Conservation (phyloP, 169 alveolate species). For the Plasmodium cynomolgi region DNA sequence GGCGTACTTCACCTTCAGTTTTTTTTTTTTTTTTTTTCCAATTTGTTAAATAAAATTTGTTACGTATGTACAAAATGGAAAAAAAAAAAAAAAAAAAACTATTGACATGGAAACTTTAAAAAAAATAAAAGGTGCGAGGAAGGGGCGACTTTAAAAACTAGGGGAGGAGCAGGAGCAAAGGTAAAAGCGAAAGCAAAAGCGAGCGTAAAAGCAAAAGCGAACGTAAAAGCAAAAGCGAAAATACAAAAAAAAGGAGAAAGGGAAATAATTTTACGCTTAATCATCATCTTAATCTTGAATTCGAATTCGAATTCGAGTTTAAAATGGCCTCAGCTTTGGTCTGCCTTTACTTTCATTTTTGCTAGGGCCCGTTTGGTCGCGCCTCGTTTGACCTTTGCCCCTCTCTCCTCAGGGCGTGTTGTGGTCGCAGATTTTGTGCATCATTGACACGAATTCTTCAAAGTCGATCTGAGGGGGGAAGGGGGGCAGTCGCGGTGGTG, state of each 20-base stretch:
- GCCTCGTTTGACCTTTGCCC: background rate
- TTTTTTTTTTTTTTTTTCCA: background rate
- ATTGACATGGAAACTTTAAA: conserved; percentile 11
- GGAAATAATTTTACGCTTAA: background rate
- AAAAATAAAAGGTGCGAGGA: background rate
- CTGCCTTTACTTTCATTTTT: background rate
- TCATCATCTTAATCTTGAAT: no score
- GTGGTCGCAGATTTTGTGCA: conserved; percentile 80
- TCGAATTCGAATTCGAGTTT: background rate
- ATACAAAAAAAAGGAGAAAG: background rate
- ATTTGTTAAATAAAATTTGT: conserved; percentile 3
- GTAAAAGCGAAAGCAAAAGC: background rate
- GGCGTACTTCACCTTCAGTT: background rate
- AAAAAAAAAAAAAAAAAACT: conserved; percentile 6
- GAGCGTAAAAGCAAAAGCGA: background rate
- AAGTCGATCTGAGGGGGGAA: conserved; percentile 75
- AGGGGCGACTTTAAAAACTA: background rate
- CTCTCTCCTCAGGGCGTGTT: conserved; percentile 19
- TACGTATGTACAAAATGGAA: background rate
- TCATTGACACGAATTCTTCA: conserved; percentile 85
- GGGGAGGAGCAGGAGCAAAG: background rate
- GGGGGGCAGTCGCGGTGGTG: background rate
- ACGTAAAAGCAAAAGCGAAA: background rate
- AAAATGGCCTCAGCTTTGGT: background rate
- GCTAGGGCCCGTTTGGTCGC: background rate